These are phyloP conservation scores for Hypoxylon trugodes DNA, from an alignment of 495 filamentous ascomycete species.

Conservation along the genomic window DNA sequence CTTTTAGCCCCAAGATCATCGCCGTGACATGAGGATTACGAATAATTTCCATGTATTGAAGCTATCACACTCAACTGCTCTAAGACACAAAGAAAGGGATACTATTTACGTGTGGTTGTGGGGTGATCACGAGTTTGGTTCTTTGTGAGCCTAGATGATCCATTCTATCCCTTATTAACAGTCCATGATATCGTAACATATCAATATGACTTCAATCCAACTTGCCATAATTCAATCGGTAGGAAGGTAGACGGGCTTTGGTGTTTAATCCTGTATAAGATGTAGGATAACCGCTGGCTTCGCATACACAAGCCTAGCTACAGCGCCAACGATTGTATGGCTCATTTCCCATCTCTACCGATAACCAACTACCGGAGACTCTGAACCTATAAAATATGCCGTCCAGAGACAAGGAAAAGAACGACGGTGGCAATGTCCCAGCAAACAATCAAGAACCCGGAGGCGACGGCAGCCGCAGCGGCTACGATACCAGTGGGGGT, in stretches of 20 bases:
- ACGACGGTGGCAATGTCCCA: no score
- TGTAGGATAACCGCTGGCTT: not conserved
- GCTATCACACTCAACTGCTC: not conserved
- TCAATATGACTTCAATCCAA: not conserved
- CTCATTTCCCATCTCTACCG: no score
- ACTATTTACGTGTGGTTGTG: not conserved
- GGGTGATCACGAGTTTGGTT: not conserved
- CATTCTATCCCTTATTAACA: not conserved
- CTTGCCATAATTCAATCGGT: no score
- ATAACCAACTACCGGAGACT: no score
- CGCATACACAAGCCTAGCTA: not conserved
- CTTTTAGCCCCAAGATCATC: no score
- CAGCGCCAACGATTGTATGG: no score
- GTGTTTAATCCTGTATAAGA: not conserved
- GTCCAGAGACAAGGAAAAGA: no score
- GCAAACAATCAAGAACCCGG: not conserved
- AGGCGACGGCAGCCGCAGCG: constrained; percentile 11
- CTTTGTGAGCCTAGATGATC: constrained; percentile 14
- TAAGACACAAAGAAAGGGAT: not conserved
- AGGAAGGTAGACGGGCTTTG: not conserved
- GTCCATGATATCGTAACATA: not conserved
- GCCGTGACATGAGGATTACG: no score
- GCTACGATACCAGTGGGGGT: constrained; percentile 19
- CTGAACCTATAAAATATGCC: no score
- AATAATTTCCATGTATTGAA: no score